Base-by-base conservation (phyloP, 768 basidiomycete genomes). In the Boletus pseudo-olivaceus region DNA sequence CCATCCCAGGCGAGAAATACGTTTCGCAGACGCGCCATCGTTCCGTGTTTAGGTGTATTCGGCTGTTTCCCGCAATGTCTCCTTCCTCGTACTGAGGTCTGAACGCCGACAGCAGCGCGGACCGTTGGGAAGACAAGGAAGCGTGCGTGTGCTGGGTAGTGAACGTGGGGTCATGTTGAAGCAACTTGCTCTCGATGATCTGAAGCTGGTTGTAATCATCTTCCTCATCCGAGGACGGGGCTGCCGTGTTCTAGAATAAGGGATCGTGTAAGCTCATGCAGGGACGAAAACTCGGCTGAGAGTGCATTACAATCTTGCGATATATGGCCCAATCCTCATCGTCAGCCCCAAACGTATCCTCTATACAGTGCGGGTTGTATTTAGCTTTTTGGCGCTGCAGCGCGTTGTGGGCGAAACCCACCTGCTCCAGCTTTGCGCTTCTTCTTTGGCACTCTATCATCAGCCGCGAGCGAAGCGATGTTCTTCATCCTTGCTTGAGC, bases 261-360 rank as follows among this genome's bases (percentile, higher is more conserved):
- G 29, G 12, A 42, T 5, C 40, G 2, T 50, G 49, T 51, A 39
- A 51, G 35, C 23, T 48, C 37, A 33, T 2, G 19, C 2, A 34
- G 20, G 15, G 15, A 39, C 29, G 19, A 8, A 41, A 34, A 14
- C 8, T 27, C 1, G 32, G 30, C 29, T 7, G 4, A 19, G n/a
- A 10, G 69, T 82, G 58, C 27, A 23, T 64, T 67, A 95, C 95
- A 55, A 99, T 94, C 73, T 98, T 94, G 59, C 96, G 90, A 67
- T 98, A 98, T 54, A 98, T 93, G 0, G 88, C 87, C 95, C 96
- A 98, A 66, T 98, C 96, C 7, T 89, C 93, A 65, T 98, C 95
- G 60, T 96, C 87, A 17, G 85, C 87, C 4, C 96, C 94, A 65
- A 98, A 99, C 74, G 77, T 85, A 61, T 98, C 95, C 76, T 98